Conservation (phyloP, 2,329 filamentous ascomycete genomes). For the Neurospora sp. region DNA sequence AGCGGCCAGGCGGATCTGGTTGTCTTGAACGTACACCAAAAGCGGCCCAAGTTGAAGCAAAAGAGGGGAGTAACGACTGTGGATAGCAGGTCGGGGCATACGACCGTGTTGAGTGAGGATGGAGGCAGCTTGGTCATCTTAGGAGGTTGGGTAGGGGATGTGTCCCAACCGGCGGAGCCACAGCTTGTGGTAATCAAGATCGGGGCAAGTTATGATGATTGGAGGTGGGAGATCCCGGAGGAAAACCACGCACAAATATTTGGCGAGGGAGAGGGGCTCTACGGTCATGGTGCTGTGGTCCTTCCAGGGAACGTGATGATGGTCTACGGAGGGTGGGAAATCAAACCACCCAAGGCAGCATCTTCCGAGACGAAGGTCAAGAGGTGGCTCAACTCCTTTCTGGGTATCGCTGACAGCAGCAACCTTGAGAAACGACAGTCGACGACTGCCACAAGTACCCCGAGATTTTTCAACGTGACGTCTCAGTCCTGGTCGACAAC, state of each 20-base stretch:
- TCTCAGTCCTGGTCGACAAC: constrained; percentile 42
- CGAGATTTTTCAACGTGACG: constrained; percentile 48
- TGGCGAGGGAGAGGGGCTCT: constrained; percentile 33
- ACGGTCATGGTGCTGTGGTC: constrained; percentile 54
- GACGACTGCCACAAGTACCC: constrained; percentile 9
- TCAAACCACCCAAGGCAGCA: constrained; percentile 25
- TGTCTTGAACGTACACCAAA: constrained; percentile 23
- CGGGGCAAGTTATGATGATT: constrained; percentile 63
- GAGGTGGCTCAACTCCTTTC: constrained; percentile 10
- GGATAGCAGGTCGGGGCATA: constrained; percentile 83
- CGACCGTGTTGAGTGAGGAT: constrained; percentile 69
- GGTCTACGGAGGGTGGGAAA: constrained; percentile 53
- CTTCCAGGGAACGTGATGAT: constrained; percentile 61
- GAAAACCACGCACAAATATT: constrained; percentile 29
- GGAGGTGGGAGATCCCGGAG: constrained; percentile 60
- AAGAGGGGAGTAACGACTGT: constrained; percentile 29
- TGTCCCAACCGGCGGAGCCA: constrained; percentile 65
- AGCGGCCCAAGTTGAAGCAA: background rate
- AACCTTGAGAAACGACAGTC: background rate
- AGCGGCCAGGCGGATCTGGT: constrained; percentile 45
- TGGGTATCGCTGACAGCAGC: background rate
- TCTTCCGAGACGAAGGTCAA: constrained; percentile 22
- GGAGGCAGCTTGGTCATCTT: constrained; percentile 68
- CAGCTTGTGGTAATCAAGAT: constrained; percentile 72
- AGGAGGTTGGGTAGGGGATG: constrained; percentile 88